A percentile compares a stretch with the other conserved stretches of the same genome.
Evolutionary conservation across 2,329 filamentous ascomycete genomes (phyloP).

Genomic region (Paradendryphiella salina): DNA sequence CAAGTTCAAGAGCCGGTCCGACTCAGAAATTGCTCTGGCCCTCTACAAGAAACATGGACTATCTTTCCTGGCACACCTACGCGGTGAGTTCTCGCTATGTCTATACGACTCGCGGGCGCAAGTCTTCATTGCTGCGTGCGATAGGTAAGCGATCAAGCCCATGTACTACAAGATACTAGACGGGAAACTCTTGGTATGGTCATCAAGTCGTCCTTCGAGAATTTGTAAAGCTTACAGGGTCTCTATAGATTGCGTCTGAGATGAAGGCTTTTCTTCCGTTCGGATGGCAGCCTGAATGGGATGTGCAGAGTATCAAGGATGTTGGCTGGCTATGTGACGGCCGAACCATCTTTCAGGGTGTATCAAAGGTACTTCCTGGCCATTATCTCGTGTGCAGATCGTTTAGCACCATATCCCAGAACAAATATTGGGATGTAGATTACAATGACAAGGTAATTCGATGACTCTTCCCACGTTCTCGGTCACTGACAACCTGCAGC

Average conservation of each 20-base stretch:
- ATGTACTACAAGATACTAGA: slow-evolving; percentile 55
- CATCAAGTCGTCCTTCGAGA: background rate
- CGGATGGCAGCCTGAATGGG: slow-evolving; percentile 59
- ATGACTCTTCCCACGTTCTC: too few species aligned
- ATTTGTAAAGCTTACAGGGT: background rate
- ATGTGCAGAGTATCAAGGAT: slow-evolving; percentile 53
- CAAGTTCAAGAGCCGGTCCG: slow-evolving; percentile 52
- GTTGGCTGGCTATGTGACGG: slow-evolving; percentile 52
- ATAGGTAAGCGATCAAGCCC: slow-evolving; percentile 63
- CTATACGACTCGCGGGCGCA: slow-evolving; percentile 53
- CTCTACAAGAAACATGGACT: slow-evolving; percentile 53
- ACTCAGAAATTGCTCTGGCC: slow-evolving; percentile 59
- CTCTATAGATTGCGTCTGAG: slow-evolving; percentile 42
- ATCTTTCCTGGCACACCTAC: slow-evolving; percentile 52
- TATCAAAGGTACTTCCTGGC: slow-evolving; percentile 44
- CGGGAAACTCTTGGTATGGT: slow-evolving; percentile 46
- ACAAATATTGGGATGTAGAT: slow-evolving; percentile 58
- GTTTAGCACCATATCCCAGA: slow-evolving; percentile 46
- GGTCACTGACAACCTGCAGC: slow-evolving; percentile 3
- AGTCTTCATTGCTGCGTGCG: slow-evolving; percentile 54
- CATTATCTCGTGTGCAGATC: slow-evolving; percentile 32
- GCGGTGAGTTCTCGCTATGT: slow-evolving; percentile 60
- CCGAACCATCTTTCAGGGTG: slow-evolving; percentile 56
- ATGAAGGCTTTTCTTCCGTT: slow-evolving; percentile 58
- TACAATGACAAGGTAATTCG: slow-evolving; percentile 56